A percentile compares a stretch with the other conserved stretches of the same genome.
Conservation (phyloP, 768 basidiomycete species). For the Ramaria sp. region DNA sequence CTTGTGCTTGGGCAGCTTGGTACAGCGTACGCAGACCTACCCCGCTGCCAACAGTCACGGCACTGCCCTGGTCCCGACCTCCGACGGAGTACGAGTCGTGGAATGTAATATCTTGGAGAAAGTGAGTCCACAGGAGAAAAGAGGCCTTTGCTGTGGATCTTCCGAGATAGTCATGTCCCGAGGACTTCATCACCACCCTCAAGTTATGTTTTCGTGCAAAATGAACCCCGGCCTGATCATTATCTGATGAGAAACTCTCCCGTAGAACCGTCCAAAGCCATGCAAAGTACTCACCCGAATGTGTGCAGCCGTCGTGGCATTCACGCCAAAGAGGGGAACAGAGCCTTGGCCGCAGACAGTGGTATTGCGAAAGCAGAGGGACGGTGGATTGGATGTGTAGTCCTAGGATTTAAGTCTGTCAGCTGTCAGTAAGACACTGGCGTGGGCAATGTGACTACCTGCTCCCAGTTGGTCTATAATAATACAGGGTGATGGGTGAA, state of each 20-base stretch:
- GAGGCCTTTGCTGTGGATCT: slow-evolving; percentile 27
- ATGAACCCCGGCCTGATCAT: background rate
- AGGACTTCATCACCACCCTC: slow-evolving; percentile 6
- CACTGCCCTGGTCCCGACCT: slow-evolving; percentile 18
- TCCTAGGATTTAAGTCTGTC: background rate
- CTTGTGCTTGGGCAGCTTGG: slow-evolving; percentile 25
- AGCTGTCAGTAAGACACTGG: background rate
- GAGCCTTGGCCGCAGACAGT: slow-evolving; percentile 4
- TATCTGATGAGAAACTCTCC: background rate
- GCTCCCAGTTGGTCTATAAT: background rate
- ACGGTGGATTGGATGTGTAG: background rate
- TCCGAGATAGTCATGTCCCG: slow-evolving; percentile 27
- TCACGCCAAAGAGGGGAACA: slow-evolving; percentile 3
- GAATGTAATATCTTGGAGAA: slow-evolving; percentile 28
- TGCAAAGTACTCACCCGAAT: background rate
- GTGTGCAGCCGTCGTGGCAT: background rate
- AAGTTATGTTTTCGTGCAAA: slow-evolving; percentile 9
- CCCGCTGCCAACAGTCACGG: slow-evolving; percentile 26
- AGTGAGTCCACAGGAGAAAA: slow-evolving; percentile 31
- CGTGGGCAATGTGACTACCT: background rate
- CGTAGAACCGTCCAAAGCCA: background rate
- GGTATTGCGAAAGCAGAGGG: slow-evolving; percentile 7
- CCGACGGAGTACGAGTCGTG: slow-evolving; percentile 21
- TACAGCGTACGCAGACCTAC: slow-evolving; percentile 38
- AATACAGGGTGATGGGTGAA: background rate